A percentile compares a stretch with the other conserved stretches of the same genome.
Evolutionary conservation across 805 yeast species (phyloP).

Genomic region (Metschnikowia reukaufii): DNA sequence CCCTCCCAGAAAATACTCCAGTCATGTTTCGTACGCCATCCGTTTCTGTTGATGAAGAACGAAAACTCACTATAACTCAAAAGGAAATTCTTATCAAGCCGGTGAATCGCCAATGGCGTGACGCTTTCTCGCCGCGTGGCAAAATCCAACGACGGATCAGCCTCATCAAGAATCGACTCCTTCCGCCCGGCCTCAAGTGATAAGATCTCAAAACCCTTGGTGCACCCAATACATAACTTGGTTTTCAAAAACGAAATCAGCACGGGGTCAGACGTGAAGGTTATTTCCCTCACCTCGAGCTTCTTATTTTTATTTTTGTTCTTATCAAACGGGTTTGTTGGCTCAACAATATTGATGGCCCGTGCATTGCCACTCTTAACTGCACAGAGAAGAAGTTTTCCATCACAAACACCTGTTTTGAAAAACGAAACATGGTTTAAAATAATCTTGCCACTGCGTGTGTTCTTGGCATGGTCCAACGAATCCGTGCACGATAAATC

Average conservation of each 20-base stretch:
- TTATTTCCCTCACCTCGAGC: conserved; percentile 69
- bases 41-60: conserved; percentile 89
- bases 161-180: conserved; percentile 93
- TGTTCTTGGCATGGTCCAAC: conserved; percentile 48
- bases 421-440: conserved; percentile 88
- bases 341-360: conserved; percentile 83
- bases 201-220: conserved; percentile 94
- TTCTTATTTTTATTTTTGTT: conserved; percentile 64
- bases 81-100: conserved; percentile 84
- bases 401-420: conserved; percentile 90
- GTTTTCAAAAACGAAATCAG: conserved; percentile 87
- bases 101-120: conserved; percentile 88
- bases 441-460: conserved; percentile 70
- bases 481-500: conserved; percentile 59
- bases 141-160: conserved; percentile 94
- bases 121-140: conserved; percentile 76
- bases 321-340: conserved; percentile 71
- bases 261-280: conserved; percentile 85
- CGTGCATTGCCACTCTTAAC: conserved; percentile 81
- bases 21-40: conserved; percentile 93
- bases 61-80: conserved; percentile 91
- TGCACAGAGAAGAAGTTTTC: conserved; percentile 84
- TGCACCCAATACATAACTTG: conserved; percentile 90
- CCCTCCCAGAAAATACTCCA: conserved; percentile 99
- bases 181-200: conserved; percentile 79